Base-by-base conservation (phyloP, 768 basidiomycete species). In the Boletus rufocinnamomeus region DNA sequence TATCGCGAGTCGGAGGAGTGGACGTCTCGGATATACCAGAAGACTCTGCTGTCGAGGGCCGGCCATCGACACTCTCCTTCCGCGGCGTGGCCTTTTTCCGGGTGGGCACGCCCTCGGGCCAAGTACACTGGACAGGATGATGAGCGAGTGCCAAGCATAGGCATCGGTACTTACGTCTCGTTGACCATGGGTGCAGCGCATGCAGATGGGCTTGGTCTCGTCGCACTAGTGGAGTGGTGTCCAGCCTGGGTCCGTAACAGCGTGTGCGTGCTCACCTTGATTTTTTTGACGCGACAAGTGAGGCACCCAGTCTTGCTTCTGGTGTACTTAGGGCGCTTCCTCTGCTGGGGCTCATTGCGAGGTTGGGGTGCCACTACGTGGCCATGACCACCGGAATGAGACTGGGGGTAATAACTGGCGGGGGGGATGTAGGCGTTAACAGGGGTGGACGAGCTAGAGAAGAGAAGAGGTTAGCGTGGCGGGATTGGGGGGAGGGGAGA, bases 291-390 rank as follows among this genome's bases (percentile, higher is more conserved):
- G 66, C 95, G 84, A 81, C 95, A 98, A 44, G 92, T 95, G 70
- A 96, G 76, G 71, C 95, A 98, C 25, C 95, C 95, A 1, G 93
- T 94, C 78, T 96, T 95, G 75, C 91, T 93, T 66, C 95, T 84
- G 61, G 91, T 93, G 66, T 95, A 95, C 79, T 97, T 97, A 50
- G 91, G 92, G 37, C 91, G 87, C 71, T 91, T 92, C 58, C 91
- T 82, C 66, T 79, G 77, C n/a, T 81, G 79, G 17, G 79, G 67
- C 27, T 79, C 88, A 37, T 74, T 75, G 52, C 82, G 80, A 54
- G 81, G 72, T 25, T 79, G 78, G 4, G 81, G 76, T 13, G 79
- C 69, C 0, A 82, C 77, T 46, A 81, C 73, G 60, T 87, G 84
- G 60, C 74, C 73, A 64, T 78, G 77, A 27, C 74, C 72, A 37